A percentile compares a stretch with the other conserved stretches of the same genome.
Evolutionary conservation across 352 stramenopile species (phyloP).

Genomic region (Pythium brachiatum): DNA sequence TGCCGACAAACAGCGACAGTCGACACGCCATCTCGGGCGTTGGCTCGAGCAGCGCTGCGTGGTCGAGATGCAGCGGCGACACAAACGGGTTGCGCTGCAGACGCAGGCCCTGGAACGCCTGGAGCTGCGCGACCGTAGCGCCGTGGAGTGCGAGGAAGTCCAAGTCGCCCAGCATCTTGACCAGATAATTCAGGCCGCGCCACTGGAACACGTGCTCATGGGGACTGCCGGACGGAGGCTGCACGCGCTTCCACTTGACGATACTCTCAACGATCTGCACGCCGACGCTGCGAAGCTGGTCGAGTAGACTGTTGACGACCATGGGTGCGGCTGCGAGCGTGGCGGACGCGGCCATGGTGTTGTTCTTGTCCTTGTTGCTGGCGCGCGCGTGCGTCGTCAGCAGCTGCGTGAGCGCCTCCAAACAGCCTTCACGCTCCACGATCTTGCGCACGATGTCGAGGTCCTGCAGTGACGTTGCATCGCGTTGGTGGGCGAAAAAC

Average conservation of each 20-base stretch:
- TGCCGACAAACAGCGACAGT: slow-evolving; percentile 45
- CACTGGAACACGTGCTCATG: slow-evolving; percentile 55
- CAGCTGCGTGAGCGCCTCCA: slow-evolving; percentile 70
- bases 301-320: slow-evolving; percentile 60
- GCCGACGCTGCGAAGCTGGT: slow-evolving; percentile 59
- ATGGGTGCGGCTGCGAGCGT: slow-evolving; percentile 42
- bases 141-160: slow-evolving; percentile 46
- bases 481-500: slow-evolving; percentile 22
- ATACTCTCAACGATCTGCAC: slow-evolving; percentile 74
- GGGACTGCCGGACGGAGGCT: slow-evolving; percentile 1
- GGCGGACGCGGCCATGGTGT: slow-evolving; percentile 11
- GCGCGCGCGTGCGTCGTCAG: slow-evolving; percentile 34
- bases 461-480: slow-evolving; percentile 40
- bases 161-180: slow-evolving; percentile 73
- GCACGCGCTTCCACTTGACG: slow-evolving; percentile 41
- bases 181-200: slow-evolving; percentile 73
- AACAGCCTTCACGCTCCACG: slow-evolving; percentile 75
- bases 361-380: slow-evolving; percentile 9
- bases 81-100: slow-evolving; percentile 72
- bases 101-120: slow-evolving; percentile 43
- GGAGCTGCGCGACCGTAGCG: slow-evolving; percentile 27
- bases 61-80: slow-evolving; percentile 50
- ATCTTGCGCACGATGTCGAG: slow-evolving; percentile 73
- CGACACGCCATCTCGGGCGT: slow-evolving; percentile 24
- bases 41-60: slow-evolving; percentile 41